Conservation (phyloP, 2,329 filamentous ascomycete genomes). For the Helminthosporium solani region DNA sequence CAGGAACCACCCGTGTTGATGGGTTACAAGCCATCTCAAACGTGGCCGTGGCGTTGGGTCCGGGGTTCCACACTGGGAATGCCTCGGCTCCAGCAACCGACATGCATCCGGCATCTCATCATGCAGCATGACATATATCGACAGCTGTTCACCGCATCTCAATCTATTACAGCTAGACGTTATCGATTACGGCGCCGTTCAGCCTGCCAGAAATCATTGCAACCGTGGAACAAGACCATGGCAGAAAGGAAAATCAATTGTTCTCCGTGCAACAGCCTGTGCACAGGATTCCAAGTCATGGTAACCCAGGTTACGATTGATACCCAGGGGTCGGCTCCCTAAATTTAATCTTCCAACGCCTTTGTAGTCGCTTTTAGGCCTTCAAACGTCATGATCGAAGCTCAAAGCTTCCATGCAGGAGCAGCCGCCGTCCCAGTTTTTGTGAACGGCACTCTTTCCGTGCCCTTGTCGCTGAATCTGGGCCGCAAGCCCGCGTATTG, state of each 20-base stretch:
- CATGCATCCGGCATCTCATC: constrained; percentile 11
- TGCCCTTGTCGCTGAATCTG: constrained; percentile 21
- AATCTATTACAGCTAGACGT: constrained; percentile 5
- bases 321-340: constrained; percentile 14
- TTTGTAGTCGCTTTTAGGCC: constrained; percentile 15
- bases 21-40: constrained; percentile 27
- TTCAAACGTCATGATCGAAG: constrained; percentile 29
- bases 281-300: constrained; percentile 5
- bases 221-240: neutral
- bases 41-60: constrained; percentile 21
- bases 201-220: neutral
- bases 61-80: constrained; percentile 9
- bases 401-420: constrained; percentile 31
- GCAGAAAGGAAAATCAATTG: constrained; percentile 1
- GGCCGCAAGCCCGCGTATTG: constrained; percentile 22
- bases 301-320: constrained; percentile 27
- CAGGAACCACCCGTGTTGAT: constrained; percentile 28
- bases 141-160: constrained; percentile 33
- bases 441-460: constrained; percentile 17
- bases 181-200: constrained; percentile 14
- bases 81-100: constrained; percentile 26
- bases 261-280: constrained; percentile 6
- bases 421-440: constrained; percentile 18
- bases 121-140: constrained; percentile 36
- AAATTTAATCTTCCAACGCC: constrained; percentile 16